Percentiles rank a stretch among this genome's conserved stretches.
Evolutionary conservation across 2,329 filamentous ascomycete genomes (phyloP).

Genomic region (Epichloe sp.): DNA sequence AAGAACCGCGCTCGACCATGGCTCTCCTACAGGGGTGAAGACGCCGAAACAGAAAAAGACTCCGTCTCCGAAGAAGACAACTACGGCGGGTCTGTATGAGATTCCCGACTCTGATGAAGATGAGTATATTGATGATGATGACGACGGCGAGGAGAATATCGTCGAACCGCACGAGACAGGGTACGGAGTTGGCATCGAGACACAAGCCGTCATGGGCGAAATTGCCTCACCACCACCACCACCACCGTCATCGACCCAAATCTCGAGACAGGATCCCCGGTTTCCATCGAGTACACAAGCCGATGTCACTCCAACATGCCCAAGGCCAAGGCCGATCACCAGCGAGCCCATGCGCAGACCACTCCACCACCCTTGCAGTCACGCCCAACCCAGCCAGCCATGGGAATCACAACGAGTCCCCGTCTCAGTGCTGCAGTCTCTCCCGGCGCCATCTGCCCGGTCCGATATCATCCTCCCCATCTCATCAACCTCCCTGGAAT

Average conservation of each 20-base stretch:
- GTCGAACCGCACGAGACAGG: conserved; percentile 4
- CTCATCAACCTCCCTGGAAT: conserved; percentile 29
- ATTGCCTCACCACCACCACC: conserved; percentile 15
- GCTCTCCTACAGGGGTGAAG: conserved; percentile 12
- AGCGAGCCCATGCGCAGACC: conserved; percentile 15
- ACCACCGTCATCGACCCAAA: conserved; percentile 1
- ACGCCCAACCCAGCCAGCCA: conserved; percentile 16
- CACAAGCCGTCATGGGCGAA: conserved; percentile 21
- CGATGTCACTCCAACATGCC: not conserved
- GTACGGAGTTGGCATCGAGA: conserved; percentile 19
- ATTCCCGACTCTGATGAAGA: conserved; percentile 35
- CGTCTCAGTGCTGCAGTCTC: conserved; percentile 31
- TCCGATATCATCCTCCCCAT: conserved; percentile 43
- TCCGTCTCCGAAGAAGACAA: conserved; percentile 5
- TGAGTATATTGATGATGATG: not conserved
- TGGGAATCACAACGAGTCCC: conserved; percentile 37
- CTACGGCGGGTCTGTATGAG: conserved; percentile 13
- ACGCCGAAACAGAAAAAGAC: conserved; percentile 7
- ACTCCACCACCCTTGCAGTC: conserved; percentile 11
- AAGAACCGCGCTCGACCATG: not conserved
- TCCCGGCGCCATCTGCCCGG: conserved; percentile 34
- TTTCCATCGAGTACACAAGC: not conserved
- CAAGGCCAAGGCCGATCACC: not conserved
- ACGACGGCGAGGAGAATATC: not conserved
- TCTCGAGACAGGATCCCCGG: not conserved